Evolutionary conservation across 2,329 filamentous ascomycete species (phyloP).

Genomic region (Amphichorda felina): DNA sequence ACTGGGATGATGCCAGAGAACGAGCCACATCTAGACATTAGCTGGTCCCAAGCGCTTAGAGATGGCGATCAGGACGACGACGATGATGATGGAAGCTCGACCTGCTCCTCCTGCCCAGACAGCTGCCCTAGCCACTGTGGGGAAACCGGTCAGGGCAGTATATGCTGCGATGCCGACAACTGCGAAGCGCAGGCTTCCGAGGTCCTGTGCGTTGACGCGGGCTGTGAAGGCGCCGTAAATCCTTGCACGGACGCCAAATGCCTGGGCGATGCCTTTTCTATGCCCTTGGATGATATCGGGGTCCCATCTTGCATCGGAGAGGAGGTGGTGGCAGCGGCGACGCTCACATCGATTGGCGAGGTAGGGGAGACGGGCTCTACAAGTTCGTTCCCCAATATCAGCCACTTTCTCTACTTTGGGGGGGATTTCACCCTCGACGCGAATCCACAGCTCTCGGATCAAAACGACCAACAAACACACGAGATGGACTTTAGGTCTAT

Average conservation of each 20-base stretch:
- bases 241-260: constrained; percentile 24
- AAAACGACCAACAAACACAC: neutral
- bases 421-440: neutral
- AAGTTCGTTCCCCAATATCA: neutral
- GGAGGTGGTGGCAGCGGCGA: constrained; percentile 12
- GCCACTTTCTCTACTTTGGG: neutral
- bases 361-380: neutral
- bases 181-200: constrained; percentile 15
- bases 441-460: neutral
- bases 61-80: too few species aligned
- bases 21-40: too few species aligned
- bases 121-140: constrained; percentile 21
- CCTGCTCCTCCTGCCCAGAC: neutral
- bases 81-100: too few species aligned
- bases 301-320: constrained; percentile 12
- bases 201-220: constrained; percentile 25
- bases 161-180: constrained; percentile 22
- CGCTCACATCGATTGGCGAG: constrained; percentile 17
- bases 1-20: too few species aligned
- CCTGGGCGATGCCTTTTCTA: constrained; percentile 10
- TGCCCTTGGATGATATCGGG: constrained; percentile 1
- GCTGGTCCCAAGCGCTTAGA: too few species aligned
- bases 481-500: neutral
- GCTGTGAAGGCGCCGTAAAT: constrained; percentile 21
- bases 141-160: constrained; percentile 12